These are phyloP conservation scores for Metschnikowia matae DNA, from an alignment of 805 yeast species.

Conservation along the genomic window DNA sequence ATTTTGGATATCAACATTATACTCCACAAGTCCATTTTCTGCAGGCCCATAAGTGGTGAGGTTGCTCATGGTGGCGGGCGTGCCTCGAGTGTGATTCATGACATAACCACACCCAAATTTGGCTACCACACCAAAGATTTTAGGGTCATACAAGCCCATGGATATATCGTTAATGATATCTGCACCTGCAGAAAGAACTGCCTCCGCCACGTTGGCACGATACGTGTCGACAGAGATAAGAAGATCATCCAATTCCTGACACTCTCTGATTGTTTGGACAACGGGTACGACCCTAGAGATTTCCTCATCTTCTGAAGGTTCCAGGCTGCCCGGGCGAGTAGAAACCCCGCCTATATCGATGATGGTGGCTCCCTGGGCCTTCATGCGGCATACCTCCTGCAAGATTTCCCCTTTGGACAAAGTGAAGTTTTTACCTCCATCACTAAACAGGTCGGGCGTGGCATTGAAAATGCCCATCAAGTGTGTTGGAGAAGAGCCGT, in stretches of 20 bases:
- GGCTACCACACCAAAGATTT: slow-evolving; percentile 67
- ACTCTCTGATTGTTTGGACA: slow-evolving; percentile 53
- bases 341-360: slow-evolving; percentile 92
- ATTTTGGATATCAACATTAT: slow-evolving; percentile 17
- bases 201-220: slow-evolving; percentile 67
- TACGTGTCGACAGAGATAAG: slow-evolving; percentile 87
- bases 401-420: slow-evolving; percentile 38
- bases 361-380: slow-evolving; percentile 61
- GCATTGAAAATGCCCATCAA: slow-evolving; percentile 86
- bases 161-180: slow-evolving; percentile 90
- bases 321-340: slow-evolving; percentile 79
- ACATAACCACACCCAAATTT: slow-evolving; percentile 70
- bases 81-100: slow-evolving; percentile 82
- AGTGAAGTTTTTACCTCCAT: slow-evolving; percentile 56
- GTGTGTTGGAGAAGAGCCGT: slow-evolving; percentile 47
- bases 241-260: slow-evolving; percentile 35
- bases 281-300: slow-evolving; percentile 66
- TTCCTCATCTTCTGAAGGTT: slow-evolving; percentile 64
- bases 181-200: slow-evolving; percentile 71
- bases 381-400: slow-evolving; percentile 45
- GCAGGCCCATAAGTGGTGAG: slow-evolving; percentile 51
- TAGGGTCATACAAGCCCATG: slow-evolving; percentile 66
- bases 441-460: slow-evolving; percentile 95
- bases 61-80: slow-evolving; percentile 65
- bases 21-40: slow-evolving; percentile 36